Conservation (phyloP, 305 asterid species). For the Solanum hybrid region DNA sequence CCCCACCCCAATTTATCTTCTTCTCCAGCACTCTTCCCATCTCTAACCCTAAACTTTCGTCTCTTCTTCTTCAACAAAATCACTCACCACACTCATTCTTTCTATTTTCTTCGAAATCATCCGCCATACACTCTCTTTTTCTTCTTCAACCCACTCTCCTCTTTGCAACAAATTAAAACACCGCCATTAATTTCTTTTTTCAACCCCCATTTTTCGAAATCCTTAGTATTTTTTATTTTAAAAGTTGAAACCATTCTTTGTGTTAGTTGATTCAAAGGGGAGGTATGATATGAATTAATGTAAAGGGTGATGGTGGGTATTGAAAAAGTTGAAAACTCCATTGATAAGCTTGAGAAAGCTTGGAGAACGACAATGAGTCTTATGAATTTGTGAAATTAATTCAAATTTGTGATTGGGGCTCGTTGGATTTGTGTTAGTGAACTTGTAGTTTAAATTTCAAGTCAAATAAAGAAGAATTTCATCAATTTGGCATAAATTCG, state of each 20-base stretch:
- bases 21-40: too few species aligned
- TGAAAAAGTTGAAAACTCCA: not conserved
- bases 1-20: too few species aligned
- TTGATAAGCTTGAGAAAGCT: not conserved
- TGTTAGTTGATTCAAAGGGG: not conserved
- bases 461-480: not conserved
- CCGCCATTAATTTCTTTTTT: not conserved
- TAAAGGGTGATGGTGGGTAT: not conserved
- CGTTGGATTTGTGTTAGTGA: not conserved
- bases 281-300: not conserved
- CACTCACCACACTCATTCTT: not conserved
- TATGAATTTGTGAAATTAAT: not conserved
- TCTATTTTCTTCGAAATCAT: not conserved
- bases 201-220: not conserved
- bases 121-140: not conserved
- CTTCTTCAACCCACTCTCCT: not conserved
- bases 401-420: not conserved
- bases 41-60: too few species aligned
- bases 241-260: not conserved
- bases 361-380: not conserved
- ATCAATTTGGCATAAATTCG: not conserved
- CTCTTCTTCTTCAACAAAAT: not conserved
- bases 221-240: too few species aligned
- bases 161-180: not conserved
- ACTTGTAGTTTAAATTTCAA: not conserved